These are phyloP conservation scores for Penicillium sp. DNA, from an alignment of 2,329 filamentous ascomycete species.

Conservation along the genomic window DNA sequence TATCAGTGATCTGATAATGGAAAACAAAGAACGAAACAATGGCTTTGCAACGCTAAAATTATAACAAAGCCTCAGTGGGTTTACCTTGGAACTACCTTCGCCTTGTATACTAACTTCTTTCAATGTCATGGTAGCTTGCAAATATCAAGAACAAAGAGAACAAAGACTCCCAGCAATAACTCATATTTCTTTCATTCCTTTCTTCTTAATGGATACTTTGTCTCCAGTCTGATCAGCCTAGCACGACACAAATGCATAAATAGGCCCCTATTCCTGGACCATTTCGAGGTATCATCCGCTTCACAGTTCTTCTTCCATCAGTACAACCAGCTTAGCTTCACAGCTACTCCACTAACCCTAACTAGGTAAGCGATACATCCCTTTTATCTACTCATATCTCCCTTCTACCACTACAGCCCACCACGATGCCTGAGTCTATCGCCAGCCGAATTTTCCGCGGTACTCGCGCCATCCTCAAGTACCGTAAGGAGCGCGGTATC, in stretches of 20 bases:
- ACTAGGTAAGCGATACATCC: background rate
- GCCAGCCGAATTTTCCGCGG: background rate
- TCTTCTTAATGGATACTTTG: background rate
- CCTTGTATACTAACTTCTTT: background rate
- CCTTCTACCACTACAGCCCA: background rate
- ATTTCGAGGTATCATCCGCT: background rate
- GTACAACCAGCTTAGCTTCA: background rate
- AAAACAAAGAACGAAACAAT: background rate
- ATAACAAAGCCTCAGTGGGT: background rate
- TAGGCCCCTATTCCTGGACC: background rate
- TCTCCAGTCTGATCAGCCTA: background rate
- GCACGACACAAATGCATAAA: background rate
- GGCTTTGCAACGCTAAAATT: background rate
- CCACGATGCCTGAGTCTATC: background rate
- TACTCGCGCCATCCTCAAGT: slow-evolving; percentile 2
- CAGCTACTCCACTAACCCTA: background rate
- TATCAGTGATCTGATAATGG: background rate
- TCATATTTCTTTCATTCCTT: background rate
- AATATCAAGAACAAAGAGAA: background rate
- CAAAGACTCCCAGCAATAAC: background rate
- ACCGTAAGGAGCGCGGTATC: background rate
- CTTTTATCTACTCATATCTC: background rate
- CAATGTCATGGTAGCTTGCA: background rate
- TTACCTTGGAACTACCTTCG: background rate
- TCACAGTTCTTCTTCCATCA: background rate